Conservation (phyloP, 73 alveolate species). For the Paramecium sexaurelia region DNA sequence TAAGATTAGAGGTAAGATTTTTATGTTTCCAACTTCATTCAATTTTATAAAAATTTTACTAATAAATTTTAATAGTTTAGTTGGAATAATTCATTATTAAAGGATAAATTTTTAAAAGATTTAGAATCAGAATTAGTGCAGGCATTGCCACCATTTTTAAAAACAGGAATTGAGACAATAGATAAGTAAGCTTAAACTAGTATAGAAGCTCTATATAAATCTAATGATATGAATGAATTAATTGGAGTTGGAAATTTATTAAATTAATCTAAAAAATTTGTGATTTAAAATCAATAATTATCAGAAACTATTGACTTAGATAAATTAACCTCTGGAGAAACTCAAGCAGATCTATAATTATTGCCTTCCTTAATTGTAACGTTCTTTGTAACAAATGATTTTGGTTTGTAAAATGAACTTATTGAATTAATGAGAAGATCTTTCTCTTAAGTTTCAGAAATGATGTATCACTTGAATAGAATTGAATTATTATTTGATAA, state of each 20-base stretch:
- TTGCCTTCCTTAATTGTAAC: slow-evolving; percentile 57
- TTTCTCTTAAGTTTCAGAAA: slow-evolving; percentile 16
- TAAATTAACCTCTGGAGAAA: slow-evolving; percentile 29
- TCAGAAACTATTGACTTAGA: not conserved
- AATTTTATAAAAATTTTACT: slow-evolving; percentile 9
- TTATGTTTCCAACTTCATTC: slow-evolving; percentile 3
- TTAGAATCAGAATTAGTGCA: slow-evolving; percentile 37
- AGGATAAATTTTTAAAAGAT: slow-evolving; percentile 26
- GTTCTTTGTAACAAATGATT: slow-evolving; percentile 52
- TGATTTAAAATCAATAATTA: no score
- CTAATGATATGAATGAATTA: slow-evolving; percentile 39
- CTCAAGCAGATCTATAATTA: not conserved
- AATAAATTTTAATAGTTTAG: not conserved
- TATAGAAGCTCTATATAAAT: not conserved
- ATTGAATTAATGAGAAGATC: slow-evolving; percentile 67
- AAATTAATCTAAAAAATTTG: not conserved
- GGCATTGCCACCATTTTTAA: slow-evolving; percentile 37
- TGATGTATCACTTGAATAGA: slow-evolving; percentile 43
- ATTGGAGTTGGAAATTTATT: slow-evolving; percentile 27
- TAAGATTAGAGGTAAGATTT: slow-evolving; percentile 53
- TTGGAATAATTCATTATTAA: not conserved
- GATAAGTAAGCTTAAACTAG: not conserved
- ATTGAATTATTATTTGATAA: slow-evolving; percentile 62
- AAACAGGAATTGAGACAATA: slow-evolving; percentile 40
- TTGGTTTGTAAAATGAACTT: slow-evolving; percentile 48